Percentiles rank a stretch among this genome's conserved stretches.
Conservation (phyloP, 2,329 filamentous ascomycete genomes). For the Penicillium sp. region DNA sequence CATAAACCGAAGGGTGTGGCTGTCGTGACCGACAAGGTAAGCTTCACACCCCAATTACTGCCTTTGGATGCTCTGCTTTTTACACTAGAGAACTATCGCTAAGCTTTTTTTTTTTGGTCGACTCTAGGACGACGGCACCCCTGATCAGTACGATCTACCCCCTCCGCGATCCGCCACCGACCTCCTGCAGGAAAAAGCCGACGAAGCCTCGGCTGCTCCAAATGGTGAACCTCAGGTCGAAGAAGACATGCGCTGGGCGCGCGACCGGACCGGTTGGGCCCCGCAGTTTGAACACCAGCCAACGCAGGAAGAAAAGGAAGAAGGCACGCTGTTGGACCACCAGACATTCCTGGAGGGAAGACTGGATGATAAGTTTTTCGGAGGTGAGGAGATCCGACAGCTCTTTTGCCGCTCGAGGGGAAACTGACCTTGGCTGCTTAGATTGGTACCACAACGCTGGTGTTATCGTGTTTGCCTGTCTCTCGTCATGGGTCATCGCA, state of each 20-base stretch:
- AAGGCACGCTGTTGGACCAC: conserved; percentile 68
- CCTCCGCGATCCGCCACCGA: conserved; percentile 54
- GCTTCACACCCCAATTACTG: no score
- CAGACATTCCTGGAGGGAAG: conserved; percentile 76
- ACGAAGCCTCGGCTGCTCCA: conserved; percentile 52
- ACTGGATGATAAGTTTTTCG: conserved; percentile 81
- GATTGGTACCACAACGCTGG: conserved; percentile 98
- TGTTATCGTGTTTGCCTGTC: conserved; percentile 86
- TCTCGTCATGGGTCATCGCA: conserved; percentile 82
- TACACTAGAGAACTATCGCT: no score
- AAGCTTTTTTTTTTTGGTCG: no score
- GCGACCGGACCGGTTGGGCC: conserved; percentile 71
- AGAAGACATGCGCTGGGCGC: conserved; percentile 48
- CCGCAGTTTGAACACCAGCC: conserved; percentile 79
- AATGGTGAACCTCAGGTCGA: conserved; percentile 45
- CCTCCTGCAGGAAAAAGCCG: conserved; percentile 28
- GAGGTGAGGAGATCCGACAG: conserved; percentile 83
- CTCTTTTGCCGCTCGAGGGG: no score
- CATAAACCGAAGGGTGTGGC: conserved; percentile 35
- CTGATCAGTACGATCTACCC: conserved; percentile 66
- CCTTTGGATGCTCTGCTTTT: background rate
- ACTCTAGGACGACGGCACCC: no score
- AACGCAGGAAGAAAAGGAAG: no score
- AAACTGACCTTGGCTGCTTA: no score
- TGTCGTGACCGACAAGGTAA: conserved; percentile 65